Base-by-base conservation (phyloP, 1,284 basidiomycete genomes). In the Irpex rosettiformis region DNA sequence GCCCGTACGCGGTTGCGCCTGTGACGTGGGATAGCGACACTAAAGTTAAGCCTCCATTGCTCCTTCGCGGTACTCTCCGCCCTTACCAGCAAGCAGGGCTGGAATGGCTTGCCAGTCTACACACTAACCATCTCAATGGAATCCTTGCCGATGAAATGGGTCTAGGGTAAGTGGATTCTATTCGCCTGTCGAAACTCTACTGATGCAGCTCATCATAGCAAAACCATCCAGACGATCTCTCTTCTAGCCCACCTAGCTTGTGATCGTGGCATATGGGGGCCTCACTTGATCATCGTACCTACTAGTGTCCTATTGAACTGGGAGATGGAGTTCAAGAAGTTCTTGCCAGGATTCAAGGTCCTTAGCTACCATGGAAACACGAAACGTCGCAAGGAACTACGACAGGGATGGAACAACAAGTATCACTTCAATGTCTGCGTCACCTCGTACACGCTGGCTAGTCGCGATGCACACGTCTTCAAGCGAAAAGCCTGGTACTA, bases 291-390 rank as follows among this genome's bases (percentile, higher is more conserved):
- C 69, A 87, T 98, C 66, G 95, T 96, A 10, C 94, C 96, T 1
- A 98, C 96, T 1, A 94, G 92, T 61, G 96, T 98, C 58, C 83
- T 98, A 62, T 80, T 98, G 59, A 98, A 98, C 70, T 98, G 96
- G 96, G 96, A 97, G 72, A 96, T 98, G 91, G 96, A 98, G 72
- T 98, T 98, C 80, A 97, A 98, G 74, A 97, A 97, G 74, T 98
- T 98, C 70, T 78, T 98, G 2, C 96, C 96, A 0, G 96, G 95
- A 1, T 96, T 98, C 81, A 91, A 87, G 66, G 86, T 93, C 58
- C 78, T 98, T 37, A 92, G 93, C 59, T 98, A 98, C 75, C 95
- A 97, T 68, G 96, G 96, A 28, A 86, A 82, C 52, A 90, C 91
- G 58, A 94, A 94, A 73, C 92, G 95, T 60, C 88, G 96, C 55